A percentile compares a stretch with the other conserved stretches of the same genome.
phyloP scores from a whole-genome alignment of 805 yeast genomes.

The Lipomyces yamanashiensis region DNA sequence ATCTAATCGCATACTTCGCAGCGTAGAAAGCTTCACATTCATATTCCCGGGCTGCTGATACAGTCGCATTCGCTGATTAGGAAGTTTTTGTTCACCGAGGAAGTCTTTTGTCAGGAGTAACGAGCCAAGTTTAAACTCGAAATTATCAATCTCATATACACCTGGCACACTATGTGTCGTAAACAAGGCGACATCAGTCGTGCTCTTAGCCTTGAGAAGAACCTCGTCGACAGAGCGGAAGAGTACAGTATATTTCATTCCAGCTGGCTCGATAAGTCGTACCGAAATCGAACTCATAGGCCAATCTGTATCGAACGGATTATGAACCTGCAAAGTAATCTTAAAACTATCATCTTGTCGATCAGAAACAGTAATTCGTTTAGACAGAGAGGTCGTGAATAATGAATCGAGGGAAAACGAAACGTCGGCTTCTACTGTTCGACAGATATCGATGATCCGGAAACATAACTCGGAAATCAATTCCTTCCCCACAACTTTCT shows the following conservation, averaged over 20 bases:
- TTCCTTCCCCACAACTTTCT: neutral
- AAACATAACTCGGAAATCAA: constrained; percentile 11
- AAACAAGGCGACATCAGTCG: constrained; percentile 38
- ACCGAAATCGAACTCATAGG: constrained; percentile 16
- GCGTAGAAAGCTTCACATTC: constrained; percentile 23
- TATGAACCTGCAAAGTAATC: constrained; percentile 10
- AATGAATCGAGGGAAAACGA: constrained; percentile 18
- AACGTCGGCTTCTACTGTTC: constrained; percentile 3
- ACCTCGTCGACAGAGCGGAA: constrained; percentile 21
- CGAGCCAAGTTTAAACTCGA: constrained; percentile 42
- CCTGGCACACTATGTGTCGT: constrained; percentile 48
- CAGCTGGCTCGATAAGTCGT: constrained; percentile 25
- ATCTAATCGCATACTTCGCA: constrained; percentile 19
- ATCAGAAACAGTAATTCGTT: constrained; percentile 10
- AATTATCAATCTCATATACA: constrained; percentile 41
- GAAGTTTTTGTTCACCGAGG: constrained; percentile 1
- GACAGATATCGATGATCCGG: constrained; percentile 13
- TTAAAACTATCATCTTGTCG: constrained; percentile 27
- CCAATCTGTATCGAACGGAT: constrained; percentile 27
- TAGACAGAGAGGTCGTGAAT: constrained; percentile 10
- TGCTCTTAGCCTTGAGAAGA: constrained; percentile 12
- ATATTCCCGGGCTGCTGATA: constrained; percentile 34
- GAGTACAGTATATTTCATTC: constrained; percentile 28
- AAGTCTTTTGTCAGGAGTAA: constrained; percentile 41
- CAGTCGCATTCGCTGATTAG: constrained; percentile 15